Base-by-base conservation (phyloP, 768 basidiomycete species). In the Rhizopogon salebrosus region DNA sequence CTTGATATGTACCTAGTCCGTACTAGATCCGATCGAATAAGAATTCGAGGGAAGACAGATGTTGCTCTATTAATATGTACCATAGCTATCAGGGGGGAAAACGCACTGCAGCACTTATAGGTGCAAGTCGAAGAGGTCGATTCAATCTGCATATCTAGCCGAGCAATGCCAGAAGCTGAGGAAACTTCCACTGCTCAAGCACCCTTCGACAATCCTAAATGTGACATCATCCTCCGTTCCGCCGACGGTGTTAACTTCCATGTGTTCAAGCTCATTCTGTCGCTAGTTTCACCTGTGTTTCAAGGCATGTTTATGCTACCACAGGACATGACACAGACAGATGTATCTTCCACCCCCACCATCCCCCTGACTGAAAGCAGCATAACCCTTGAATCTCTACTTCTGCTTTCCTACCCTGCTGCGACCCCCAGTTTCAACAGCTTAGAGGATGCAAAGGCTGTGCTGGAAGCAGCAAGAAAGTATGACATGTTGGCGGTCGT, bases 231-330 rank as follows among this genome's bases (percentile, higher is more conserved):
- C 36, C 49, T 59, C 14, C 57, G 57, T 39, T 54, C 58, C 13
- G 40, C 48, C 9, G 38, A 54, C 24, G 37, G 27, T 20, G 53
- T 54, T 23, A 22, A 59, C 31, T 59, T 58, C 38, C 37, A 53
- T 18, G 49, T 54, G 4, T 57, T 43, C 41, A 57, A 51, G 53
- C 46, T 70, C 37, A 65, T 82, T 38, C 70, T 83, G 9, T 69
- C 75, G 6, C 61, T 78, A 10, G 70, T 77, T 0, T 83, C 81
- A 2, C 70, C 75, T 4, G 72, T 83, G 52, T 82, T 83, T 58
- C 65, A 68, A 23, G 66, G 67, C 52, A 74, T 79, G 65, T 74
- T 82, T 54, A 65, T 72, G 14, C 64, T 80, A 23, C 78, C 77
- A 11, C 59, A 60, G 41, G 67, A 75, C 1, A 18, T 27, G 2